phyloP scores from a whole-genome alignment of 176 grass and related monocot species.

The Microstegium vimineum region DNA sequence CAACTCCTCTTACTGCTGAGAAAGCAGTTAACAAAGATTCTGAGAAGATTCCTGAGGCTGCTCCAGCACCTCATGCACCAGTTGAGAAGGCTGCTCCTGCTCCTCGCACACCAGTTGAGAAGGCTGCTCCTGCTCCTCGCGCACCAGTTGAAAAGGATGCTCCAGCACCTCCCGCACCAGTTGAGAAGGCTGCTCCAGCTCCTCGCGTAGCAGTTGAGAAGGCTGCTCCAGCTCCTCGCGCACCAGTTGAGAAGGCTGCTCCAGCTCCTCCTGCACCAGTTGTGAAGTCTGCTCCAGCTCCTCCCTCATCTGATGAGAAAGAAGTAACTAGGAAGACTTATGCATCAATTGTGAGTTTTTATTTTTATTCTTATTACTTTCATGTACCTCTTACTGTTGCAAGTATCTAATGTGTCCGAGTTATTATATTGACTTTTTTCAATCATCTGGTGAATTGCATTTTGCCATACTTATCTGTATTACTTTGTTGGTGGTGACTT shows the following conservation, averaged over 20 bases:
- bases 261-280: no score
- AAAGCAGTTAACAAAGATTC: neutral
- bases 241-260: no score
- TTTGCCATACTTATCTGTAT: neutral
- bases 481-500: neutral
- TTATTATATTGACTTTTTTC: neutral
- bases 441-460: neutral
- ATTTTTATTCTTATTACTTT: neutral
- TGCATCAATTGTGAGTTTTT: conserved; percentile 37
- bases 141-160: neutral
- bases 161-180: neutral
- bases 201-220: neutral
- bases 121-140: neutral
- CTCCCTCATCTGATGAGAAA: conserved; percentile 7
- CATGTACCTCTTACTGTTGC: neutral
- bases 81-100: conserved; percentile 21
- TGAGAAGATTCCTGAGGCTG: conserved; percentile 3
- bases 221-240: neutral
- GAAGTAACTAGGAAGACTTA: conserved; percentile 72
- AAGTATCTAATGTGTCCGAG: neutral
- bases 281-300: neutral
- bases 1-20: neutral
- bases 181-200: neutral
- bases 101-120: neutral
- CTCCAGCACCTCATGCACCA: conserved; percentile 14